These are phyloP conservation scores for Fusarium sp. DNA, from an alignment of 2,329 filamentous ascomycete genomes.

Conservation along the genomic window DNA sequence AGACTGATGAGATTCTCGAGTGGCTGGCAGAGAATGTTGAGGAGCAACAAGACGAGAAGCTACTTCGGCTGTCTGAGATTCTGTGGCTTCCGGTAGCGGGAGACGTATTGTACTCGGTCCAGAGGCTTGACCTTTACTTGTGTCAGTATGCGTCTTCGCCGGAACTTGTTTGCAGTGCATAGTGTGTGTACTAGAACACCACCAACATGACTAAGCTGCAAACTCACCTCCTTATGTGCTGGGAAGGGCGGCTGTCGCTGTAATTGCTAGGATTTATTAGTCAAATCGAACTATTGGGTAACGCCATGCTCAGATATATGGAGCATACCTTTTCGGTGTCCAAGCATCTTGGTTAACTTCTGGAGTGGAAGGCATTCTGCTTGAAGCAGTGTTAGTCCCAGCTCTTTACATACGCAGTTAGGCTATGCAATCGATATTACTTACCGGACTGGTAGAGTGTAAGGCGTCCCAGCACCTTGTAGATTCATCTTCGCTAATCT, in stretches of 20 bases:
- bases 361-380: slow-evolving; percentile 42
- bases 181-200: background rate
- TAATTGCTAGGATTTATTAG: slow-evolving; percentile 26
- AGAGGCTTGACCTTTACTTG: slow-evolving; percentile 40
- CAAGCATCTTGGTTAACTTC: slow-evolving; percentile 42
- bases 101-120: slow-evolving; percentile 38
- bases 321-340: slow-evolving; percentile 41
- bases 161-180: background rate
- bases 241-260: slow-evolving; percentile 37
- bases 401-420: background rate
- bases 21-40: slow-evolving; percentile 62
- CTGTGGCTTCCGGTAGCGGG: slow-evolving; percentile 46
- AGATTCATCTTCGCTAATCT: slow-evolving; percentile 39
- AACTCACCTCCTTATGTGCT: slow-evolving; percentile 43
- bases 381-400: slow-evolving; percentile 27
- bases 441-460: slow-evolving; percentile 47
- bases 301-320: background rate
- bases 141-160: slow-evolving; percentile 21
- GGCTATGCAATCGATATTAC: slow-evolving; percentile 1
- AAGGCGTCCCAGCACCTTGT: slow-evolving; percentile 35
- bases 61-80: slow-evolving; percentile 66
- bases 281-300: background rate
- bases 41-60: slow-evolving; percentile 63
- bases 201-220: background rate
- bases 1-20: slow-evolving; percentile 67